Base-by-base conservation (phyloP, 2,329 filamentous ascomycete genomes). In the Tolypocladium ophioglossoides region DNA sequence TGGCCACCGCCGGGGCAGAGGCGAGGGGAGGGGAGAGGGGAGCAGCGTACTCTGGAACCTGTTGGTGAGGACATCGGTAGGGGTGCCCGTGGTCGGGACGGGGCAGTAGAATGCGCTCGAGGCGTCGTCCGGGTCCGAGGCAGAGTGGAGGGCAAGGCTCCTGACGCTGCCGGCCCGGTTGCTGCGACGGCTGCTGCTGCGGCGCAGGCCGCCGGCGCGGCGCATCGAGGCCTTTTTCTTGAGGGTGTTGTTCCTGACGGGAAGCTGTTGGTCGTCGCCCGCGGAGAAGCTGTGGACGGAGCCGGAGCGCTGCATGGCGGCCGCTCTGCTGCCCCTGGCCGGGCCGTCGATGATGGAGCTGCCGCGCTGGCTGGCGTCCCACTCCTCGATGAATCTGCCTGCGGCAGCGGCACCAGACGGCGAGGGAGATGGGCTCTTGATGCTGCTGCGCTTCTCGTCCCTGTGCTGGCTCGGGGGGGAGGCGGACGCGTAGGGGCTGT, bases 91-190 rank as follows among this genome's bases (percentile, higher is more conserved):
- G 6, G 89, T 96, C 3, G 91, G 94, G 37, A 99, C 86, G 1
- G 94, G 94, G 50, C 90, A 91, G 68, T 85, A 86, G 68, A 96
- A 96, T 46, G 87, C 89, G 70, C 88, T 96, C 67, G 91, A 87
- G 60, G 79, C 76, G 66, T 89, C 84, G 56, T 86, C 82, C 57
- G 82, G 78, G 56, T 89, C 85, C 34, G 77, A 77, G 6, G 77
- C 80, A 56, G 87, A 84, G 56, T 89, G 87, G 54, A 91, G 73
- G 30, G 80, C 83, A 55, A 95, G 76, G 63, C 91, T 95, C 62
- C 84, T 83, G 52, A 96, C 89, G 67, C 91, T 95, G 54, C 91
- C 91, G 32, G 91, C 89, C 65, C 85, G 86, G 72, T 89, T 82
- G 69, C 89, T 95, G 62, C 85, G 82, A 53, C 87, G 84, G 70